A percentile compares a stretch with the other conserved stretches of the same genome.
Conservation (phyloP, 2,329 filamentous ascomycete species). For the Stemphylium lycopersici region DNA sequence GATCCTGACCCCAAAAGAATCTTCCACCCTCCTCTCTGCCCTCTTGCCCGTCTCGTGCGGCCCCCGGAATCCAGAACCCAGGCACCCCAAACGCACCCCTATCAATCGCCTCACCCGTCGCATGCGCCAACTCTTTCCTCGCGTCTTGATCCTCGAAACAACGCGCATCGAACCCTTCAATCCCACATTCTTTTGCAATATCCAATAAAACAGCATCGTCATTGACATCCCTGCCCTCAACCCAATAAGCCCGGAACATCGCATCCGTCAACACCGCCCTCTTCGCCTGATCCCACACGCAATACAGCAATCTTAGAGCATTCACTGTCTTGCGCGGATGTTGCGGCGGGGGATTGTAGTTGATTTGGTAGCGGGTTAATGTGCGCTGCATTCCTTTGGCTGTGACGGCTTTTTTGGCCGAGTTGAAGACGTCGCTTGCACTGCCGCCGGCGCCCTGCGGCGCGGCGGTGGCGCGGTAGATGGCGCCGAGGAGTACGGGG, state of each 20-base stretch:
- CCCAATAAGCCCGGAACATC: slow-evolving; percentile 45
- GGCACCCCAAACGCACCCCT: slow-evolving; percentile 46
- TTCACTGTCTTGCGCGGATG: slow-evolving; percentile 44
- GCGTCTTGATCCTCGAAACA: slow-evolving; percentile 28
- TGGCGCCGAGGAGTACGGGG: slow-evolving; percentile 43
- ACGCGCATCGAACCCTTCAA: slow-evolving; percentile 16
- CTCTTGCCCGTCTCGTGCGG: slow-evolving; percentile 18
- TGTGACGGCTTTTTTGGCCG: slow-evolving; percentile 41
- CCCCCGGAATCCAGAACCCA: slow-evolving; percentile 42
- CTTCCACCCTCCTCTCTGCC: slow-evolving; percentile 20
- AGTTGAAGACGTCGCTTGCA: slow-evolving; percentile 45
- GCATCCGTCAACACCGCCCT: slow-evolving; percentile 27
- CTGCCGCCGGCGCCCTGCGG: slow-evolving; percentile 45
- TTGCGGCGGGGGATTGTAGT: slow-evolving; percentile 38
- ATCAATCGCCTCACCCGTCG: slow-evolving; percentile 37
- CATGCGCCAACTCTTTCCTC: slow-evolving; percentile 31
- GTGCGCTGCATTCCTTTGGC: slow-evolving; percentile 38
- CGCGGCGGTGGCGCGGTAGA: slow-evolving; percentile 45
- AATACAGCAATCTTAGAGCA: slow-evolving; percentile 39
- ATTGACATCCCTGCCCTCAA: slow-evolving; percentile 36
- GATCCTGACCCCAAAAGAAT: slow-evolving; percentile 47
- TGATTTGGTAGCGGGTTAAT: slow-evolving; percentile 36
- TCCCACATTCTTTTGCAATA: slow-evolving; percentile 33
- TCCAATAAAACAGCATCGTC: slow-evolving; percentile 28
- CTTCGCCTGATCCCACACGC: slow-evolving; percentile 25